These are phyloP conservation scores for Fusarium sororula DNA, from an alignment of 2,329 filamentous ascomycete species.

Conservation along the genomic window DNA sequence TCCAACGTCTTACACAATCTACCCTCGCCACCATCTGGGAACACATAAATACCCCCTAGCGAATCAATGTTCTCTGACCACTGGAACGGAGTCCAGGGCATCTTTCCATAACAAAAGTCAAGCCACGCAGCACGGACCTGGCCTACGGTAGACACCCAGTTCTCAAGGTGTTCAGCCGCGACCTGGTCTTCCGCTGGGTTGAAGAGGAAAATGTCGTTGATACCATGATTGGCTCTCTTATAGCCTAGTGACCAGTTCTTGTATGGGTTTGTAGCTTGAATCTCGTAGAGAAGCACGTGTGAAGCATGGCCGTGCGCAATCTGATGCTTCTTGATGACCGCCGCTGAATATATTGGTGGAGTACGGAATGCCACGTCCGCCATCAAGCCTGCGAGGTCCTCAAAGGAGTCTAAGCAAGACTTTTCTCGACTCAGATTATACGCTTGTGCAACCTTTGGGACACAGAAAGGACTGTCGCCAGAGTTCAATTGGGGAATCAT, in stretches of 20 bases:
- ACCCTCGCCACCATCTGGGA: neutral
- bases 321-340: neutral
- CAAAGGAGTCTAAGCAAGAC: neutral
- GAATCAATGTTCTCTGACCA: neutral
- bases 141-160: neutral
- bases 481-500: neutral
- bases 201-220: neutral
- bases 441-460: neutral
- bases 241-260: neutral
- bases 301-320: rapidly evolving
- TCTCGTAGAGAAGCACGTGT: neutral
- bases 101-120: neutral
- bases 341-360: neutral
- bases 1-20: neutral
- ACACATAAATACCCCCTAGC: neutral
- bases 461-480: neutral
- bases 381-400: neutral
- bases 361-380: neutral
- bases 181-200: neutral
- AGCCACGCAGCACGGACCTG: neutral
- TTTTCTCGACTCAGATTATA: neutral
- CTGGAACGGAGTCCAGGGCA: neutral
- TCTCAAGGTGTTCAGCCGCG: neutral
- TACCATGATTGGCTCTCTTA: neutral
- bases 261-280: neutral